These are phyloP conservation scores for Xylaria sp. DNA, from an alignment of 2,329 filamentous ascomycete genomes.

Conservation along the genomic window DNA sequence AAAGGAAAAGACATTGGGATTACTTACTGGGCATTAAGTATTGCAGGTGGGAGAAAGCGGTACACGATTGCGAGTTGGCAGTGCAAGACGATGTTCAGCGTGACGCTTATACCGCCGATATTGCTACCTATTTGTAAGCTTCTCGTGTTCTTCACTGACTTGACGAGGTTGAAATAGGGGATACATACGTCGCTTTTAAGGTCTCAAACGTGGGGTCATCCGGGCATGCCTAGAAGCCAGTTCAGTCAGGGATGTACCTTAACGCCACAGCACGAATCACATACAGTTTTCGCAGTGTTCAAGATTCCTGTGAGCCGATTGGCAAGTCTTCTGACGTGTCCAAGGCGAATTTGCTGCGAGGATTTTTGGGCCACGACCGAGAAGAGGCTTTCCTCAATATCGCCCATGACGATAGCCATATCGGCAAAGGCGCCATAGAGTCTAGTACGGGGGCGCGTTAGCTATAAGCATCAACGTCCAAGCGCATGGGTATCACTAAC, in stretches of 20 bases:
- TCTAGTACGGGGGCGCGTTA: conserved; percentile 32
- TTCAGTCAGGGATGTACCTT: not conserved
- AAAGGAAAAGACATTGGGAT: not conserved
- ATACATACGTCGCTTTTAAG: conserved; percentile 16
- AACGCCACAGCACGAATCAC: not conserved
- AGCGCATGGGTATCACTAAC: conserved; percentile 26
- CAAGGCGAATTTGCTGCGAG: conserved; percentile 39
- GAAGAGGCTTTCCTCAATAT: conserved; percentile 45
- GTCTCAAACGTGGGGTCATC: conserved; percentile 30
- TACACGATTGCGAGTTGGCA: conserved; percentile 36
- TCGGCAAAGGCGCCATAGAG: conserved; percentile 42
- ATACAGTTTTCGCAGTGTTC: conserved; percentile 37
- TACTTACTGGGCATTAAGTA: conserved; percentile 28
- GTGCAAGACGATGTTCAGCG: conserved; percentile 30
- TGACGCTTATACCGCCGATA: conserved; percentile 17
- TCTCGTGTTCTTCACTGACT: not conserved
- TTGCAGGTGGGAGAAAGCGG: conserved; percentile 30
- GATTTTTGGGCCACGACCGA: conserved; percentile 42
- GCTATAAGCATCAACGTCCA: not conserved
- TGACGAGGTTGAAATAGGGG: not conserved
- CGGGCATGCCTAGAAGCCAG: conserved; percentile 6
- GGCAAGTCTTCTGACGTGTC: conserved; percentile 40
- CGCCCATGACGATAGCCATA: conserved; percentile 42
- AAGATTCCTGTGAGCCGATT: conserved; percentile 36
- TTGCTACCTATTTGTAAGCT: conserved; percentile 21